Evolutionary conservation across 768 basidiomycete species (phyloP).

Genomic region (Xerocomellus amylosporus): DNA sequence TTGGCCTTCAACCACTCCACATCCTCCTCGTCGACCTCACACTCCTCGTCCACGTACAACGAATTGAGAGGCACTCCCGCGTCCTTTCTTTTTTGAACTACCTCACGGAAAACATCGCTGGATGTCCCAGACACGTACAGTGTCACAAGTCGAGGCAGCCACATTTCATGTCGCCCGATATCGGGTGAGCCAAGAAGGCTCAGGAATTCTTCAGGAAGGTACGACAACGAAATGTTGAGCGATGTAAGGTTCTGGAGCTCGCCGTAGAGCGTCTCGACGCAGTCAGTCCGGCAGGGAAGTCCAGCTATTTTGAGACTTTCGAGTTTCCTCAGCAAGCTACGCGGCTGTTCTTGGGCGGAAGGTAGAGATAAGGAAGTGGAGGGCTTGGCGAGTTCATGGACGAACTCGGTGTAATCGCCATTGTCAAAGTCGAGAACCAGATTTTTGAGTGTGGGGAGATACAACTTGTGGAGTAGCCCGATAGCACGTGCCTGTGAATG

Average conservation of each 20-base stretch:
- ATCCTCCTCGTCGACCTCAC: slow-evolving; percentile 41
- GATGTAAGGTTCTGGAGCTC: slow-evolving; percentile 47
- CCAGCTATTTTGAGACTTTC: slow-evolving; percentile 51
- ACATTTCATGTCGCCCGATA: slow-evolving; percentile 12
- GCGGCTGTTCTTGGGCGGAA: slow-evolving; percentile 36
- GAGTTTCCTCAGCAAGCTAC: slow-evolving; percentile 41
- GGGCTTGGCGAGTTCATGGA: slow-evolving; percentile 37
- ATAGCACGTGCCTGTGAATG: slow-evolving; percentile 44
- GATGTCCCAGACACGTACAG: slow-evolving; percentile 45
- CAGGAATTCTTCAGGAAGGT: slow-evolving; percentile 31
- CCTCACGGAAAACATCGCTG: slow-evolving; percentile 36
- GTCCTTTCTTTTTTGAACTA: slow-evolving; percentile 44
- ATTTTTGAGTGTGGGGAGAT: slow-evolving; percentile 35
- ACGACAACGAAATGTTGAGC: slow-evolving; percentile 42
- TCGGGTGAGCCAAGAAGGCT: slow-evolving; percentile 9
- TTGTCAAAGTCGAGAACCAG: slow-evolving; percentile 54
- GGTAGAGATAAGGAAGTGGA: slow-evolving; percentile 28
- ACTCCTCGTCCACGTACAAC: slow-evolving; percentile 44
- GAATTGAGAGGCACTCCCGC: slow-evolving; percentile 46
- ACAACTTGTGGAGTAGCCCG: slow-evolving; percentile 25
- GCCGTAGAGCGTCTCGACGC: slow-evolving; percentile 40
- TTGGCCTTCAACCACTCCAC: slow-evolving; percentile 52
- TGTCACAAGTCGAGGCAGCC: slow-evolving; percentile 51
- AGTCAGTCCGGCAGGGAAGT: slow-evolving; percentile 41
- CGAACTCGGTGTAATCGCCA: slow-evolving; percentile 52